Conservation (phyloP, 371 early-diverging fungal species). For the Gilbertella persicaria region DNA sequence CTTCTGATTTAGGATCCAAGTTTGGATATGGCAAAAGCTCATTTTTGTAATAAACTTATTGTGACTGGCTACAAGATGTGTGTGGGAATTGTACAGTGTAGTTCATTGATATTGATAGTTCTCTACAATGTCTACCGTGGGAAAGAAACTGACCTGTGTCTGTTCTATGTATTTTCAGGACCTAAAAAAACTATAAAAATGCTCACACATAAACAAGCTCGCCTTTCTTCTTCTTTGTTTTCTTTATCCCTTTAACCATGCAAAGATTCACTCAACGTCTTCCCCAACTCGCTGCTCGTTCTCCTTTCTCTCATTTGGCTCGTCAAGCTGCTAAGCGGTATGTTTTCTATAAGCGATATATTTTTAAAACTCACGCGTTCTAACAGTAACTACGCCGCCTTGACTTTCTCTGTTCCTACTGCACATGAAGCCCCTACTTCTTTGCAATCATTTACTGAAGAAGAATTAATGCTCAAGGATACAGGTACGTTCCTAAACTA, state of each 20-base stretch:
- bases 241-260: constrained; percentile 6
- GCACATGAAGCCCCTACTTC: constrained; percentile 51
- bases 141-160: not conserved
- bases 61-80: too few relatives aligned
- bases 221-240: not conserved
- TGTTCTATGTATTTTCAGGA: not conserved
- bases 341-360: not conserved
- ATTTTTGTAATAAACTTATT: constrained; percentile 33
- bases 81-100: too few relatives aligned
- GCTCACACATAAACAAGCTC: not conserved
- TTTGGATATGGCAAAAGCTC: constrained; percentile 53
- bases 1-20: constrained; percentile 42
- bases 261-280: constrained; percentile 23
- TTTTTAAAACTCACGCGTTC: not conserved
- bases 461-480: constrained; percentile 78
- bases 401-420: constrained; percentile 39
- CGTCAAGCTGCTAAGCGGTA: constrained; percentile 28
- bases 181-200: not conserved
- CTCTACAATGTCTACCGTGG: too few relatives aligned
- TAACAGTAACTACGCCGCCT: constrained; percentile 23
- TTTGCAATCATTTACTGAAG: constrained; percentile 60
- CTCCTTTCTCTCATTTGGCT: constrained; percentile 8
- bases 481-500: constrained; percentile 23
- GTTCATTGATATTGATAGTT: too few relatives aligned
- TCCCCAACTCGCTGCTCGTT: constrained; percentile 18